phyloP scores from a whole-genome alignment of 2,329 filamentous ascomycete species.

The Davidsoniella eucalypti region DNA sequence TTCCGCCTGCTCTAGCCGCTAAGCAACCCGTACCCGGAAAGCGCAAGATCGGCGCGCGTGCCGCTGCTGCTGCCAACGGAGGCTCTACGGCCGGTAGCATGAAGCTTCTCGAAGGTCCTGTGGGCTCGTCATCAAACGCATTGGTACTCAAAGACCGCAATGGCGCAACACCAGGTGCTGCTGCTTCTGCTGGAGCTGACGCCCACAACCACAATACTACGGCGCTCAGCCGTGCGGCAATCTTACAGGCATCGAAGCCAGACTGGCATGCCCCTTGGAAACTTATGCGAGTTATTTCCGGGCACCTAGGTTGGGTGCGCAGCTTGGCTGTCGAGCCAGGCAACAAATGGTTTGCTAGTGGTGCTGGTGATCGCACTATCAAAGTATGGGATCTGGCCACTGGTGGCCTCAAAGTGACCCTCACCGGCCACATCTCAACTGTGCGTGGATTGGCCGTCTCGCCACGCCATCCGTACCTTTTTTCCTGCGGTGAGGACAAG shows the following conservation, averaged over 20 bases:
- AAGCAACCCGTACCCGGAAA: constrained; percentile 44
- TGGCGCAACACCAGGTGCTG: not conserved
- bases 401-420: constrained; percentile 64
- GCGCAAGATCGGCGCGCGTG: constrained; percentile 7
- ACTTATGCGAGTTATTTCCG: constrained; percentile 91
- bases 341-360: constrained; percentile 95
- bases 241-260: constrained; percentile 43
- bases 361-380: constrained; percentile 88
- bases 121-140: constrained; percentile 19
- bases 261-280: constrained; percentile 99
- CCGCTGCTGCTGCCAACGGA: constrained; percentile 19
- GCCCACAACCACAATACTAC: constrained; percentile 10
- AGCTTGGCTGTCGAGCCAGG: constrained; percentile 81
- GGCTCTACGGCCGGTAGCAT: constrained; percentile 11
- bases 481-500: constrained; percentile 96
- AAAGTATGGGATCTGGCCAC: constrained; percentile 97
- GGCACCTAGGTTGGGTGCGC: constrained; percentile 89
- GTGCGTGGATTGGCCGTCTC: constrained; percentile 86
- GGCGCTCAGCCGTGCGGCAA: constrained; percentile 17
- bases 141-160: not conserved
- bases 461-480: constrained; percentile 85
- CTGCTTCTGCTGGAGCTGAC: constrained; percentile 11
- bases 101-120: constrained; percentile 26
- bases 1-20: constrained; percentile 62
- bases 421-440: constrained; percentile 89